phyloP scores from a whole-genome alignment of 2,329 filamentous ascomycete genomes.

The Claviceps sp. region DNA sequence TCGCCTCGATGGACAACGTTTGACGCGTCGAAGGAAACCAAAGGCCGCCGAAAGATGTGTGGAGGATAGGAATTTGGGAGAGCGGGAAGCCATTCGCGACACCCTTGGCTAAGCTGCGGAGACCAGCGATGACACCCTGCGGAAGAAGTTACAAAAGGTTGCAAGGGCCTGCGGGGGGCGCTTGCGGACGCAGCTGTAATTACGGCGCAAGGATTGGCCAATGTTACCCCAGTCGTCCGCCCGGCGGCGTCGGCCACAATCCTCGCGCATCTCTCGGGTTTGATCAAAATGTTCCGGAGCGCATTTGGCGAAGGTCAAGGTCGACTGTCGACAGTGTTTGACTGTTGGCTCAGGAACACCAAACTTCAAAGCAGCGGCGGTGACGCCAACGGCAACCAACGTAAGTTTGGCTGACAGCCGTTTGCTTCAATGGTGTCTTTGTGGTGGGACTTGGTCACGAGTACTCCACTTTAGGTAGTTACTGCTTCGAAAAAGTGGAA shows the following conservation, averaged over 20 bases:
- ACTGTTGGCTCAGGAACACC: too few species aligned
- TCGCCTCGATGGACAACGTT: not conserved
- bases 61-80: not conserved
- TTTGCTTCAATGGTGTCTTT: too few species aligned
- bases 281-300: not conserved
- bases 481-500: too few species aligned
- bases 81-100: slow-evolving; percentile 7
- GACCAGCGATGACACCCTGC: not conserved
- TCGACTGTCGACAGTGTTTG: not conserved
- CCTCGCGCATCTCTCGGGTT: not conserved
- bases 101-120: not conserved
- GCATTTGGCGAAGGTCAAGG: too few species aligned
- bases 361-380: too few species aligned
- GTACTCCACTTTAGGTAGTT: too few species aligned
- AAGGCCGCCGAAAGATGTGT: not conserved
- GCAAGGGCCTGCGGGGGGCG: not conserved
- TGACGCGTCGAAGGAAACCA: not conserved
- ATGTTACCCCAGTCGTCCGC: not conserved
- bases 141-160: not conserved
- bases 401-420: too few species aligned
- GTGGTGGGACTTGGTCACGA: too few species aligned
- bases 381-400: too few species aligned
- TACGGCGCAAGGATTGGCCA: not conserved
- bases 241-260: not conserved
- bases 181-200: not conserved